Base-by-base conservation (phyloP, 768 basidiomycete species). In the Boletus subparvulus region DNA sequence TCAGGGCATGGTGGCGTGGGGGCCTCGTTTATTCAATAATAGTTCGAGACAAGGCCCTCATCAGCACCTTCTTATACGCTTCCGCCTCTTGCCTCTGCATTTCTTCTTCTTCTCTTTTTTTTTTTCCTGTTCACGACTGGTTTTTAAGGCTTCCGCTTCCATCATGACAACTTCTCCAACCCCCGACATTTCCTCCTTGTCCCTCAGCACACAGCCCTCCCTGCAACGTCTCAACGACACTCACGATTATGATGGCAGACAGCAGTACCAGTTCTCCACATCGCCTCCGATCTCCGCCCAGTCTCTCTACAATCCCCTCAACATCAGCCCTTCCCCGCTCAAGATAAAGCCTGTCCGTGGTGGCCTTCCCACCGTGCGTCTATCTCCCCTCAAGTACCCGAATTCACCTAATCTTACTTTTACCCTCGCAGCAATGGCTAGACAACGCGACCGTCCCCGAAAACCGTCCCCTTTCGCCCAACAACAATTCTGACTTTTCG, bases 401-500 rank as follows among this genome's bases (percentile, higher is more conserved):
- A 60, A 39, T 50, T 55, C 63, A 37, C 55, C 56, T 58, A 48
- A 57, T 28, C 70, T 71, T 17, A 71, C 61, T 36, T 65, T 70
- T 28, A 52, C 12, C 47, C 30, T 12, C 70, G 11, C 70, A 92
- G 91, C 91, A 93, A 85, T 93, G 91, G 91, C 83, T 93, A 63
- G 91, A 92, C 70, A 85, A 82, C 71, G 62, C 78, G 21, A 37
- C 65, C 32, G 55, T 71, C 36, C 75, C 85, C n/a, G 90, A 92
- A 71, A 82, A 78, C 76, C 89, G 90, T 65, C 83, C 92, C 37
- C 80, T 92, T 58, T 93, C 91, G 14, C 91, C 92, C 41, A 84
- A 90, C 68, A 90, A 91, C 71, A 92, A 87, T 69, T 92, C 90
- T 14, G 91, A 94, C 75, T 85, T 94, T 73, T 93, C 92, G 51